Evolutionary conservation across 75 land plant species (phyloP).

Genomic region (Picea glauca): DNA sequence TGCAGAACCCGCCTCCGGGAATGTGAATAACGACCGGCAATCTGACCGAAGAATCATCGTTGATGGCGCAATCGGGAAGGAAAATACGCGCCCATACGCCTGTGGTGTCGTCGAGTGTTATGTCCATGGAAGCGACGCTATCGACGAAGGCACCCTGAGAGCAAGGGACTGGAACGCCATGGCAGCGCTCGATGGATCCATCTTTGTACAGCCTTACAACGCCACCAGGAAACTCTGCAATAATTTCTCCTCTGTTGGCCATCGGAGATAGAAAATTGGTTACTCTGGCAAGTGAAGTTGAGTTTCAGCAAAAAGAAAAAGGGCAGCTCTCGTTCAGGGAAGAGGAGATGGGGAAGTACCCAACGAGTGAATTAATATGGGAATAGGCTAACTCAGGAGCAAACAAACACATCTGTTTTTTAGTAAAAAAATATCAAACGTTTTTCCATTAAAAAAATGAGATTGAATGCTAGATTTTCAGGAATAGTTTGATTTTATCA

Average conservation of each 20-base stretch:
- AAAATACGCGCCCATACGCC: slow-evolving; percentile 40
- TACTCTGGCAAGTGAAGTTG: no score
- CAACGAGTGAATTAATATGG: no score
- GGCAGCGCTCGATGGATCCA: neutral
- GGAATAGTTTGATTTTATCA: no score
- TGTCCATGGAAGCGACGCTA: slow-evolving; percentile 31
- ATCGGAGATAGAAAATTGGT: no score
- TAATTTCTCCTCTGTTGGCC: neutral
- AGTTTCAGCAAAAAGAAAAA: no score
- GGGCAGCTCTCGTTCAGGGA: no score
- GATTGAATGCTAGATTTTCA: no score
- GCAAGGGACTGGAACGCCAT: neutral
- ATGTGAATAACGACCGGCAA: slow-evolving; percentile 54
- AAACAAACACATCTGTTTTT: no score
- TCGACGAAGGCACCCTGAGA: neutral
- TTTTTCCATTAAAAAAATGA: no score
- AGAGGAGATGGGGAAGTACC: no score
- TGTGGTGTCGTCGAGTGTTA: slow-evolving; percentile 21
- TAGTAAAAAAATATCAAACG: no score
- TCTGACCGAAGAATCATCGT: neutral
- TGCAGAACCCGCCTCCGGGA: slow-evolving; percentile 68
- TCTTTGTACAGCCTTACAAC: slow-evolving; percentile 4
- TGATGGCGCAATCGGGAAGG: slow-evolving; percentile 10
- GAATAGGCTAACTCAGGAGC: no score
- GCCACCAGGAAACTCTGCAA: neutral